Base-by-base conservation (phyloP, 2,329 filamentous ascomycete species). In the Exophiala dermatitidis region DNA sequence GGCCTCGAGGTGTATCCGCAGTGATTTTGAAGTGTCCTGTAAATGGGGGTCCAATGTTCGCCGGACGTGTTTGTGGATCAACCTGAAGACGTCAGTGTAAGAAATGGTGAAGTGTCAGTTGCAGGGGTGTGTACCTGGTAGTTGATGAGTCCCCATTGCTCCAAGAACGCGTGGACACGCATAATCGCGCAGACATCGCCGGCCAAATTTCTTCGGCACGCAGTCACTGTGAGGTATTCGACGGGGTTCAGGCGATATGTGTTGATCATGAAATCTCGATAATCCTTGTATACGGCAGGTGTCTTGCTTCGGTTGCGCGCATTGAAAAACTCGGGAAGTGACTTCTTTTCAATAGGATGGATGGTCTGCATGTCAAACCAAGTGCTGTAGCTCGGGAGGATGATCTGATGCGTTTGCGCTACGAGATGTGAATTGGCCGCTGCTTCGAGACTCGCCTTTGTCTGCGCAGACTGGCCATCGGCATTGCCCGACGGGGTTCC, bases 181-280 rank as follows among this genome's bases (percentile, higher is more conserved):
- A 98, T 98, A 64, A 98, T 98, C 37, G 93, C 91, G 73, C 93
- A 98, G 32, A 98, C 93, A 71, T 98, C 93, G 60, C 93, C 93
- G 26, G 93, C 93, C 66, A 98, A 73, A 69, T 98, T 98, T 62
- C 93, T 82, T 60, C 93, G 81, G 69, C 93, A 98, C 47, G 93
- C 93, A 7, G 93, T 98, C 50, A 98, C 91, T 3, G 93, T 98
- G 51, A 98, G 78, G 67, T 98, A 98, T 70, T 98, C 93, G 50
- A 90, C 81, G 3, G 93, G 93, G 68, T 97, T 98, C 52, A 98
- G 76, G 36, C 93, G 85, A 72, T 98, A 98, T 9, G 93, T 97
- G 74, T 98, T 98, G 74, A 98, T 90, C 93, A 98, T 98, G 68
- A 98, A 98, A 68, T 98, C 93, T 63, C 93, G 85, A 72, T 98